These are phyloP conservation scores for Scheffersomyces spartinae DNA, from an alignment of 805 yeast species.

Conservation along the genomic window DNA sequence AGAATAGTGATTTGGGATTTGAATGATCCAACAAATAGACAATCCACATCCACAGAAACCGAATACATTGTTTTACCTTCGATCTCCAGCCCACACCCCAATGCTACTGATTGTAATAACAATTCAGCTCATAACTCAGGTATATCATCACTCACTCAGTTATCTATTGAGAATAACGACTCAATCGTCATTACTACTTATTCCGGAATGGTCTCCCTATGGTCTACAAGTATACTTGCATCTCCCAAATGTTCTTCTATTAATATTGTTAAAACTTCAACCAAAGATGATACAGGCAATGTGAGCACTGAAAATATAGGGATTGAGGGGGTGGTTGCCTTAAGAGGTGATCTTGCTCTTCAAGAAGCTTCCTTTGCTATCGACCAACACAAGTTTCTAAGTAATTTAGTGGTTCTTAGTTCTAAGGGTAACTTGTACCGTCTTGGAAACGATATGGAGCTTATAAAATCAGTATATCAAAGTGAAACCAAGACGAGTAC, in stretches of 20 bases:
- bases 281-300: slow-evolving; percentile 5
- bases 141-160: slow-evolving; percentile 13
- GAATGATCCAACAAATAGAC: not conserved
- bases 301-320: not conserved
- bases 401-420: not conserved
- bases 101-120: not conserved
- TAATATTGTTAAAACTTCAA: no score
- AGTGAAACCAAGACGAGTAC: slow-evolving; percentile 1
- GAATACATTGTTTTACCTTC: not conserved
- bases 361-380: not conserved
- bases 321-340: not conserved
- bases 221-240: slow-evolving; percentile 23
- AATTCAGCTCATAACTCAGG: slow-evolving; percentile 9
- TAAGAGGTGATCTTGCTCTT: not conserved
- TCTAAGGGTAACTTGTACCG: not conserved
- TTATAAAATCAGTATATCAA: not conserved
- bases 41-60: slow-evolving; percentile 1
- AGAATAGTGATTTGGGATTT: slow-evolving; percentile 28
- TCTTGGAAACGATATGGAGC: not conserved
- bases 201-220: slow-evolving; percentile 18
- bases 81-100: not conserved
- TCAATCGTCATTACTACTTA: slow-evolving; percentile 10
- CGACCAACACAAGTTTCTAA: not conserved
- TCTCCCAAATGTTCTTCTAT: slow-evolving; percentile 13
- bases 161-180: slow-evolving; percentile 10